A percentile compares a stretch with the other conserved stretches of the same genome.
phyloP scores from a whole-genome alignment of 1,284 basidiomycete species.

The Ceraceosorus bombacis region DNA sequence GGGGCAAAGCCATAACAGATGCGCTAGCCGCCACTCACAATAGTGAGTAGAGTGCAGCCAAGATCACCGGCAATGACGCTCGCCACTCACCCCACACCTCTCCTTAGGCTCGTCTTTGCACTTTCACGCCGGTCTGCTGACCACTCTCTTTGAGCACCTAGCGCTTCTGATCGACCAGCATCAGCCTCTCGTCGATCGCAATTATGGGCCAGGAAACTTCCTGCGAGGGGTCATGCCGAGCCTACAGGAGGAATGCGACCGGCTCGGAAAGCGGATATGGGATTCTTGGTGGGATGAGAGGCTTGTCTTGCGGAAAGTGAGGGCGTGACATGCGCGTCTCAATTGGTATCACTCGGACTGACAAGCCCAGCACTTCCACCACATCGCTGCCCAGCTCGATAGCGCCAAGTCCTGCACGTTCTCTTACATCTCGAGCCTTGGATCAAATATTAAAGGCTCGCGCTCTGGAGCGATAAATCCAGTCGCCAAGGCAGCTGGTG shows the following conservation, averaged over 20 bases:
- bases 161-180: slow-evolving; percentile 95
- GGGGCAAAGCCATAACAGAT: slow-evolving; percentile 24
- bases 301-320: slow-evolving; percentile 10
- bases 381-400: slow-evolving; percentile 7
- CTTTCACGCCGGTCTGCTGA: slow-evolving; percentile 48
- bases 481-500: not conserved
- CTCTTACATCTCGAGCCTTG: slow-evolving; percentile 8
- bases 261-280: slow-evolving; percentile 67
- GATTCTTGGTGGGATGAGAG: slow-evolving; percentile 72
- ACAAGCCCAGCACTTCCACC: not conserved
- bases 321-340: slow-evolving; percentile 54
- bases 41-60: not conserved
- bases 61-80: not conserved
- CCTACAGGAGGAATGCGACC: slow-evolving; percentile 77
- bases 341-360: not conserved
- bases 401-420: slow-evolving; percentile 13
- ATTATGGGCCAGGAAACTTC: slow-evolving; percentile 60
- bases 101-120: not conserved
- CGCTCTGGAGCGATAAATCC: not conserved
- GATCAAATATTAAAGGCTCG: not conserved
- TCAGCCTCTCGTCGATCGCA: slow-evolving; percentile 92
- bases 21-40: slow-evolving; percentile 18
- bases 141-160: slow-evolving; percentile 85
- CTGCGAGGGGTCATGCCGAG: slow-evolving; percentile 57
- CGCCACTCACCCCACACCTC: not conserved